A percentile compares a stretch with the other conserved stretches of the same genome.
These are phyloP conservation scores for Trypanosoma boissoni DNA, from an alignment of 208 protist genomes.

Conservation along the genomic window DNA sequence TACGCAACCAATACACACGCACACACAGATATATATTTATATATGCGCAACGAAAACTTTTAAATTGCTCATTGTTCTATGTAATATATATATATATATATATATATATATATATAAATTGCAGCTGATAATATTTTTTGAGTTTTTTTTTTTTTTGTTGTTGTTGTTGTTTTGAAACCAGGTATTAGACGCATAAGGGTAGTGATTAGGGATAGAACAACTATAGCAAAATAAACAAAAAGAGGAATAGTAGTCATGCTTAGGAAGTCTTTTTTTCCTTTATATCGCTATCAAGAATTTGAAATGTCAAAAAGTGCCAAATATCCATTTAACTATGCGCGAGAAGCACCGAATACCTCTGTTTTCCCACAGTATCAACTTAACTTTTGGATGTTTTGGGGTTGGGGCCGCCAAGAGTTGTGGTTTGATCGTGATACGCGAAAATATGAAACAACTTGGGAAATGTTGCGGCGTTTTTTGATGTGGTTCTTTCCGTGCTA, in stretches of 20 bases:
- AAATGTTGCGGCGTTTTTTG: constrained; percentile 74
- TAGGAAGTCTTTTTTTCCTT: constrained; percentile 26
- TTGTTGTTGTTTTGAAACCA: not conserved
- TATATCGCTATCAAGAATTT: constrained; percentile 88
- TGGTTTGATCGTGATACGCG: constrained; percentile 82
- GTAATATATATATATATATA: not conserved
- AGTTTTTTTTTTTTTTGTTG: constrained; percentile 11
- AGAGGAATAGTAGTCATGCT: constrained; percentile 45
- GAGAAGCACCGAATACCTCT: constrained; percentile 86
- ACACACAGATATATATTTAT: no score
- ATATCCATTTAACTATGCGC: constrained; percentile 81
- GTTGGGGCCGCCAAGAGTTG: constrained; percentile 79
- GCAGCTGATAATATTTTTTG: constrained; percentile 20
- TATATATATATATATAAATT: constrained; percentile 3
- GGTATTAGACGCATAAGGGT: not conserved
- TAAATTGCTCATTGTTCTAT: constrained; percentile 7
- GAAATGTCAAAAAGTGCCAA: constrained; percentile 85
- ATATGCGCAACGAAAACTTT: not conserved
- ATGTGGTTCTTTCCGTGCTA: constrained; percentile 89
- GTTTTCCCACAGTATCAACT: constrained; percentile 84
- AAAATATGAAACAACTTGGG: constrained; percentile 86
- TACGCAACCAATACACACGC: no score
- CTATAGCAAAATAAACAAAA: not conserved
- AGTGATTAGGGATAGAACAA: no score
- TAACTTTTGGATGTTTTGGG: constrained; percentile 90